Base-by-base conservation (phyloP, 805 yeast genomes). In the Yamadazyma nakazawae region DNA sequence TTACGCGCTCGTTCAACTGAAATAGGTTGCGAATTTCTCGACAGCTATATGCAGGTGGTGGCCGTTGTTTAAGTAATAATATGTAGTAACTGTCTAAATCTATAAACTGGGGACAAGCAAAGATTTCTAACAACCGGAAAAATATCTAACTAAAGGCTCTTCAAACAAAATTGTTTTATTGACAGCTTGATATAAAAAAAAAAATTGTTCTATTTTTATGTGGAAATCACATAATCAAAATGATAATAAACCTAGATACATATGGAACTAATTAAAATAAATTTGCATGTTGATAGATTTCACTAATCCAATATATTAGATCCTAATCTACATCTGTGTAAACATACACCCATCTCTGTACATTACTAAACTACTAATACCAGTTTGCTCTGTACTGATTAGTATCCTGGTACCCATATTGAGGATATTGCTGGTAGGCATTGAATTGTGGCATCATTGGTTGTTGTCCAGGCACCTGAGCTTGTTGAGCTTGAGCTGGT, bases 341-440 rank as follows among this genome's bases (percentile, higher is more conserved):
- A 38, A 44, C 42, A 37, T 47, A 34, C 42, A 40, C 43, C 43
- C 42, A 28, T 41, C 35, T 46, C 40, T 36, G 42, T 44, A 38
- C 32, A 38, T 38, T 38, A 26, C 41, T 38, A 38, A 26, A 13
- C 25, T 21, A 21, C 42, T 67, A 71, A 54, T 70, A 72, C 77
- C 77, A 72, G 40, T 43, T 38, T 12, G 35, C 35, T 51, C 75
- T 68, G 59, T 69, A 69, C 52, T 70, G 74, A 49, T 60, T 60
- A 56, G 59, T 59, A 49, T 70, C 76, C 54, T 70, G 76, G 59
- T 70, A 72, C 50, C 73, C 66, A 52, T 70, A 72, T 58, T 72
- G 77, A 11, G 76, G 75, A 58, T 70, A 72, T 56, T 72, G 76
- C 56, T 72, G 77, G 55, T 70, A 72, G n/a, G 63, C 75, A 37